Evolutionary conservation across 257 asterid species (phyloP).

Genomic region (Linderniella brevidens): DNA sequence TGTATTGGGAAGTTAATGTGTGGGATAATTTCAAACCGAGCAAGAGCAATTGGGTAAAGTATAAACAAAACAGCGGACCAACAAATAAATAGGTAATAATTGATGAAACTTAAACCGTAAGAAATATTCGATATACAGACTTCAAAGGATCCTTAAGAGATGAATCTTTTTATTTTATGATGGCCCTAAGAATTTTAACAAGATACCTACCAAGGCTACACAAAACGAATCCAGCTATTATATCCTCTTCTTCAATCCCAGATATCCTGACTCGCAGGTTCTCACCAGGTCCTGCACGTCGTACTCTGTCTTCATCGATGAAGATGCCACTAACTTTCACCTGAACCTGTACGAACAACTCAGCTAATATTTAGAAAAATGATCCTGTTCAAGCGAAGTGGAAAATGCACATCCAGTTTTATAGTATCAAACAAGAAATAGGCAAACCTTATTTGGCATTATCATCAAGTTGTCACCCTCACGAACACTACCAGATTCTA

Average conservation of each 20-base stretch:
- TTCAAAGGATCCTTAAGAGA: no score
- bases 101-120: no score
- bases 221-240: conserved; percentile 61
- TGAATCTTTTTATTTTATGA: neutral
- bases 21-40: no score
- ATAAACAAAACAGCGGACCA: no score
- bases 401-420: neutral
- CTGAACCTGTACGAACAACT: conserved; percentile 27
- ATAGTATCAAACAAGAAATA: conserved; percentile 5
- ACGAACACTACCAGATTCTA: conserved; percentile 79
- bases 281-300: conserved; percentile 81
- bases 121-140: no score
- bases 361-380: neutral
- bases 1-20: no score
- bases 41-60: no score
- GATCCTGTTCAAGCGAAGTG: neutral
- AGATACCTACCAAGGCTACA: conserved; percentile 43
- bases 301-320: conserved; percentile 61
- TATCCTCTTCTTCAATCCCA: conserved; percentile 84
- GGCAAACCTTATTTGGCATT: conserved; percentile 87
- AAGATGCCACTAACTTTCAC: conserved; percentile 68
- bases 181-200: neutral
- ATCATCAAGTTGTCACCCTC: conserved; percentile 68
- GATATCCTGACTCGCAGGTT: conserved; percentile 80
- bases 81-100: no score